These are phyloP conservation scores for Komagataella populi DNA, from an alignment of 805 yeast genomes.

Conservation along the genomic window DNA sequence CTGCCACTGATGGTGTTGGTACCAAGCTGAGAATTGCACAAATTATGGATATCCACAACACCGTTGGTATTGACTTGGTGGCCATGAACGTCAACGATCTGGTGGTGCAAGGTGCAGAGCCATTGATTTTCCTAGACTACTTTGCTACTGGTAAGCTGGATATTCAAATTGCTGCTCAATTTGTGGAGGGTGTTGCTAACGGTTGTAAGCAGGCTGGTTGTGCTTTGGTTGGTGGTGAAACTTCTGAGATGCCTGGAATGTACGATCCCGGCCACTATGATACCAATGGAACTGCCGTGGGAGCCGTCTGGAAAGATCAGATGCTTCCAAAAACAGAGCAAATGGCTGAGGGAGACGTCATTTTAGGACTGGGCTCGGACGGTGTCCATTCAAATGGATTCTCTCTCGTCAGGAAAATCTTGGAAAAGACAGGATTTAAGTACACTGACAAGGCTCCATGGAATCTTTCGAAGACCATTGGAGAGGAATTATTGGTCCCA, in stretches of 20 bases:
- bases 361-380: conserved; percentile 79
- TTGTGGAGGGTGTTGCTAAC: conserved; percentile 90
- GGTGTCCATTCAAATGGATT: conserved; percentile 97
- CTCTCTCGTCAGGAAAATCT: conserved; percentile 84
- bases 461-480: conserved; percentile 59
- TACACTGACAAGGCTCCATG: conserved; percentile 81
- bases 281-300: conserved; percentile 97
- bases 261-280: conserved; percentile 92
- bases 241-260: conserved; percentile 99
- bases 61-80: conserved; percentile 97
- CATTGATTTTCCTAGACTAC: conserved; percentile 87
- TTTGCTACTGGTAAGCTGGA: conserved; percentile 92
- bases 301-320: conserved; percentile 72
- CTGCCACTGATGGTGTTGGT: conserved; percentile 99
- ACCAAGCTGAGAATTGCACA: conserved; percentile 94
- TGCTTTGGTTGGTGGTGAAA: conserved; percentile 98
- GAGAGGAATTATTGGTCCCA: conserved; percentile 78
- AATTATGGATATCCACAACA: conserved; percentile 73
- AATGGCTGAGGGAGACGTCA: conserved; percentile 69
- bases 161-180: conserved; percentile 68
- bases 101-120: conserved; percentile 98
- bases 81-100: conserved; percentile 98
- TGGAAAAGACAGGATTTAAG: conserved; percentile 59
- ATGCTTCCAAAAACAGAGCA: conserved; percentile 58
- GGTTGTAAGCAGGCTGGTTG: conserved; percentile 94